Base-by-base conservation (phyloP, 306 rosid genomes). In the Canavalia gladiata region DNA sequence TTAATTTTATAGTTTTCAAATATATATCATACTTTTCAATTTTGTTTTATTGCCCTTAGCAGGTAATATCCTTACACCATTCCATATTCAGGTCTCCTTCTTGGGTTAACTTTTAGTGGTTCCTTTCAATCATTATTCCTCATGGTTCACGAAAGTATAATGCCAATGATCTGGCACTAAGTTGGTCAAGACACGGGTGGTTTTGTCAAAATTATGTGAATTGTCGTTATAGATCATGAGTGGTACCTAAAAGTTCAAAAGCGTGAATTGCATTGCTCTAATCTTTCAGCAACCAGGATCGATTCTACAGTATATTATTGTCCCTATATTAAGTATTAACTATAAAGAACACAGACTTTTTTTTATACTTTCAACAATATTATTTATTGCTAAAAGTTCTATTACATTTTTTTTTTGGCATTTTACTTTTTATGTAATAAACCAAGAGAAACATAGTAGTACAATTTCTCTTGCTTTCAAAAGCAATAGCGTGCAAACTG, bases 111-210 rank as follows among this genome's bases (percentile, higher is more conserved):
- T 72, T 72, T 37, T 73, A 39, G 78, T 49, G 75, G 51, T 55
- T 72, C 75, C 63, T 51, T 54, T 51, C 78, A 74, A 56, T 74
- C 30, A 74, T 55, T 41, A 12, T 74, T 41, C 2, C n/a, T 65
- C 33, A 54, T 72, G 34, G 35, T 52, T 72, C 51, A 72, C 8
- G 51, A 72, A 72, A 18, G 51, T 4, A 9, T 25, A 37, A 11
- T 45, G 2, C 30, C 59, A 71, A 51, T 34, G 43, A 50, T n/a
- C 59, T 1, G 28, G 6, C 30, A 69, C 29, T 47, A 69, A 6
- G 6, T 70, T 49, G 76, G 62, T 71, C 76, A 70, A 50, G 34
- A 55, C 78, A 74, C 78, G 78, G 56, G 42, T 74, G 67, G 55
- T 41, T 74, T 56, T 29, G 78, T 74, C 66, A 28, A 73, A 57